Percentiles rank a stretch among this genome's conserved stretches.
Conservation (phyloP, 1,284 basidiomycete species). For the Fomitopsis pinicola region DNA sequence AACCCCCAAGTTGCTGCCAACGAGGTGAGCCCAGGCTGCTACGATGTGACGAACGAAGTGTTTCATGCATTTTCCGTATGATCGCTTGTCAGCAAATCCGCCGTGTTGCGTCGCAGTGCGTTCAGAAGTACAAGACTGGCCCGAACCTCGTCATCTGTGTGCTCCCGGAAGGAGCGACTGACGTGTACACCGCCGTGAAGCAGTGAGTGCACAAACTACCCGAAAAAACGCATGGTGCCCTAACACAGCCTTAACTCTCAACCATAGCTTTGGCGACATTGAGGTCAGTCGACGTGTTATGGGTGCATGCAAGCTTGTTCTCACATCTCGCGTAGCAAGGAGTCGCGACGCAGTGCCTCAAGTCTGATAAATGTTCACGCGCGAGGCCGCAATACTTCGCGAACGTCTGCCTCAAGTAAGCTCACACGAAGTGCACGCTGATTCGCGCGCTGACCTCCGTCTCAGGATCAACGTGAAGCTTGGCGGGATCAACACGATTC, state of each 20-base stretch:
- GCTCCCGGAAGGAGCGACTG: slow-evolving; percentile 69
- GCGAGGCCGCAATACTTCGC: slow-evolving; percentile 74
- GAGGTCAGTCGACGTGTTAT: slow-evolving; percentile 35
- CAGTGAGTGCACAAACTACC: slow-evolving; percentile 45
- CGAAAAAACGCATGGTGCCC: not conserved
- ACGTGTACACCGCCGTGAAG: slow-evolving; percentile 72
- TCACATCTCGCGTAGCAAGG: slow-evolving; percentile 41
- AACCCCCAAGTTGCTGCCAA: slow-evolving; percentile 51
- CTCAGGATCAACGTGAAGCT: slow-evolving; percentile 75
- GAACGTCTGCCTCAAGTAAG: slow-evolving; percentile 76
- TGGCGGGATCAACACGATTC: slow-evolving; percentile 74
- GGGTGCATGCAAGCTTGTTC: not conserved
- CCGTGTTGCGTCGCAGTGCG: slow-evolving; percentile 40
- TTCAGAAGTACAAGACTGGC: slow-evolving; percentile 26
- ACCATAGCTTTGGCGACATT: slow-evolving; percentile 65
- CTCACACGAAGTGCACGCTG: not conserved
- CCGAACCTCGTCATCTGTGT: slow-evolving; percentile 63
- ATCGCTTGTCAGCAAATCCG: slow-evolving; percentile 39
- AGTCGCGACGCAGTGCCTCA: slow-evolving; percentile 72
- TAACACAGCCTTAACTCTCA: slow-evolving; percentile 2
- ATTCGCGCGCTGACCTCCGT: not conserved
- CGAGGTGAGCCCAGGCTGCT: slow-evolving; percentile 29
- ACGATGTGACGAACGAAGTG: not conserved
- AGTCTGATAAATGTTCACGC: slow-evolving; percentile 52
- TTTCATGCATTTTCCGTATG: not conserved